Evolutionary conservation across 768 basidiomycete species (phyloP).

Genomic region (Russula compacta): DNA sequence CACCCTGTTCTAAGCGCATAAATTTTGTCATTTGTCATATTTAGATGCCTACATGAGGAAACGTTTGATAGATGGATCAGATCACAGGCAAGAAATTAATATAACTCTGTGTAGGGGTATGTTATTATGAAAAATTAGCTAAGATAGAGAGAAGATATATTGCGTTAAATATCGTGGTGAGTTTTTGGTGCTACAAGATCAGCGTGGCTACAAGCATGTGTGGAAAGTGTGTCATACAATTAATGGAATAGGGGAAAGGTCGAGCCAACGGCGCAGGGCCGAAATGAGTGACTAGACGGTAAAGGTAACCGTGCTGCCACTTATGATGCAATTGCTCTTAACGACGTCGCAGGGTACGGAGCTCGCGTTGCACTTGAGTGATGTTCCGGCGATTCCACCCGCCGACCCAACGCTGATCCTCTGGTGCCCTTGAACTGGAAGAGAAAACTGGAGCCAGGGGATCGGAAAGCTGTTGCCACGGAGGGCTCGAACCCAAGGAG

Average conservation of each 20-base stretch:
- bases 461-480: background rate
- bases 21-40: background rate
- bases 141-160: background rate
- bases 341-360: slow-evolving; percentile 31
- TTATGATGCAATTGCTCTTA: too few species aligned
- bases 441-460: slow-evolving; percentile 8
- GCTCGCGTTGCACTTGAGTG: slow-evolving; percentile 16
- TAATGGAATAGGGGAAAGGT: background rate
- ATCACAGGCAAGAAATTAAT: background rate
- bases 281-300: background rate
- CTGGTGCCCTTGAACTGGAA: slow-evolving; percentile 12
- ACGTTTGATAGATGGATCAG: background rate
- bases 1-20: background rate
- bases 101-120: background rate
- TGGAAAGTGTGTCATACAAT: background rate
- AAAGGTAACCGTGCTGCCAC: background rate
- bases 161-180: background rate
- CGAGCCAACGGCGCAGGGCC: background rate
- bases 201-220: background rate
- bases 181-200: background rate
- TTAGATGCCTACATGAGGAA: background rate
- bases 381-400: slow-evolving; percentile 20
- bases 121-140: background rate
- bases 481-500: background rate
- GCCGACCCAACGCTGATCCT: slow-evolving; percentile 17